Percentiles rank a stretch among this genome's conserved stretches.
Conservation (phyloP, 805 yeast genomes). For the Wickerhamomyces ciferrii region DNA sequence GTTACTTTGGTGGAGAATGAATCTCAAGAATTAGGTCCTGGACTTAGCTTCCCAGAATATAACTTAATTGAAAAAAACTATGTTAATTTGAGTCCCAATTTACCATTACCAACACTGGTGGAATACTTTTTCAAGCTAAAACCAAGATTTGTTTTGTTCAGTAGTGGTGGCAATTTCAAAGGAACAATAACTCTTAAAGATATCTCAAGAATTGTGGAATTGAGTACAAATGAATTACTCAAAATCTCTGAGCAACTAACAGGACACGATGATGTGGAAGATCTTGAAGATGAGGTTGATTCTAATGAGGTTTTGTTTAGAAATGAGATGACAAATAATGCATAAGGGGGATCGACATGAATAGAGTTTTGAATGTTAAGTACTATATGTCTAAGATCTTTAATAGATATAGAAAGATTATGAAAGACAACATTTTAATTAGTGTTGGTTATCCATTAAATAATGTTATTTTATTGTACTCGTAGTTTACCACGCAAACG, state of each 20-base stretch:
- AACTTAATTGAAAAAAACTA: conserved; percentile 15
- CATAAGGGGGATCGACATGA: too few relatives aligned
- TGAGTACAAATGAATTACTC: not conserved
- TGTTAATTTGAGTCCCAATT: conserved; percentile 9
- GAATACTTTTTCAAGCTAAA: conserved; percentile 25
- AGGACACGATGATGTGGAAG: not conserved
- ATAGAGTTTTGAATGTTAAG: too few relatives aligned
- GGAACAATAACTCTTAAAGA: conserved; percentile 22
- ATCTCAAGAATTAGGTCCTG: not conserved
- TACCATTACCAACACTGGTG: conserved; percentile 20
- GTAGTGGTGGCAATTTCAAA: conserved; percentile 14
- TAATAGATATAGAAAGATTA: not conserved
- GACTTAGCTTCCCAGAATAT: conserved; percentile 3
- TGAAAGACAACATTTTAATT: not conserved
- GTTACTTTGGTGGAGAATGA: not conserved
- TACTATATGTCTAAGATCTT: too few relatives aligned
- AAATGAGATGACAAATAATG: not conserved
- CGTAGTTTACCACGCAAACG: too few relatives aligned
- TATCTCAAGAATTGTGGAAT: conserved; percentile 7
- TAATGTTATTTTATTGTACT: too few relatives aligned
- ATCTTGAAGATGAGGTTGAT: not conserved
- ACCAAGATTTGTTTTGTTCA: conserved; percentile 21
- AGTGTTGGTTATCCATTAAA: too few relatives aligned
- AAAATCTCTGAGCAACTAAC: not conserved
- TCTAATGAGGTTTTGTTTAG: not conserved